Evolutionary conservation across 2,329 filamentous ascomycete species (phyloP).

Genomic region (Pseudohalonectria lignicola): DNA sequence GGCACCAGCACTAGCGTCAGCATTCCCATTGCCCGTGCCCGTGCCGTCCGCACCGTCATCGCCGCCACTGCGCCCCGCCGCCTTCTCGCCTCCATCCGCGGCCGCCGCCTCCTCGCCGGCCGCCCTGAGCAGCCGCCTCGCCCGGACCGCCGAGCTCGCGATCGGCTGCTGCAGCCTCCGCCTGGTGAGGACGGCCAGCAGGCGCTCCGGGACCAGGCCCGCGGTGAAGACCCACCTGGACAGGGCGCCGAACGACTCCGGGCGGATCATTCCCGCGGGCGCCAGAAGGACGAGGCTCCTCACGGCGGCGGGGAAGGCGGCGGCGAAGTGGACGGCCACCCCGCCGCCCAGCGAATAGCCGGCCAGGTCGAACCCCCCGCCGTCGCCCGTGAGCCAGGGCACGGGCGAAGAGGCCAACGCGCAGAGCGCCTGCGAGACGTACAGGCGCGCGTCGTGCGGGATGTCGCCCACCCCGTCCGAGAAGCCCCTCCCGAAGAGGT

Average conservation of each 20-base stretch:
- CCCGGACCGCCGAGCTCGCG: slow-evolving; percentile 18
- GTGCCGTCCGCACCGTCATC: too few relatives aligned
- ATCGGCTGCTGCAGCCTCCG: slow-evolving; percentile 38
- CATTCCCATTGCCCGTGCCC: background rate
- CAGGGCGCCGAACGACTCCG: slow-evolving; percentile 36
- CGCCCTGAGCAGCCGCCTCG: slow-evolving; percentile 1
- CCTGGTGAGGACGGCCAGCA: slow-evolving; percentile 37
- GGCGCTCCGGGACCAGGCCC: slow-evolving; percentile 39
- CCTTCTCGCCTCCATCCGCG: background rate
- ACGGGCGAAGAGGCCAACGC: slow-evolving; percentile 60
- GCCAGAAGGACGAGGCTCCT: slow-evolving; percentile 65
- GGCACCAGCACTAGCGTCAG: too few relatives aligned
- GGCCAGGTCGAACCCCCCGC: slow-evolving; percentile 49
- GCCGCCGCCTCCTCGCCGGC: slow-evolving; percentile 1
- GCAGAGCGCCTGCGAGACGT: slow-evolving; percentile 60
- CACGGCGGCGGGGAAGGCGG: slow-evolving; percentile 60
- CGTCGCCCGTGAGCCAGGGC: slow-evolving; percentile 49
- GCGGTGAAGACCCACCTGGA: slow-evolving; percentile 42
- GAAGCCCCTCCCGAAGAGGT: slow-evolving; percentile 61
- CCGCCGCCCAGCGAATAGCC: slow-evolving; percentile 80
- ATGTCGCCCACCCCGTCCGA: slow-evolving; percentile 53
- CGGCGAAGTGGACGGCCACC: slow-evolving; percentile 63
- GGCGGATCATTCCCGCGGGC: slow-evolving; percentile 62
- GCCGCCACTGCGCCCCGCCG: background rate
- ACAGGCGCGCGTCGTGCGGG: slow-evolving; percentile 64